Conservation (phyloP, 2,329 filamentous ascomycete species). For the Penicillium sp. region DNA sequence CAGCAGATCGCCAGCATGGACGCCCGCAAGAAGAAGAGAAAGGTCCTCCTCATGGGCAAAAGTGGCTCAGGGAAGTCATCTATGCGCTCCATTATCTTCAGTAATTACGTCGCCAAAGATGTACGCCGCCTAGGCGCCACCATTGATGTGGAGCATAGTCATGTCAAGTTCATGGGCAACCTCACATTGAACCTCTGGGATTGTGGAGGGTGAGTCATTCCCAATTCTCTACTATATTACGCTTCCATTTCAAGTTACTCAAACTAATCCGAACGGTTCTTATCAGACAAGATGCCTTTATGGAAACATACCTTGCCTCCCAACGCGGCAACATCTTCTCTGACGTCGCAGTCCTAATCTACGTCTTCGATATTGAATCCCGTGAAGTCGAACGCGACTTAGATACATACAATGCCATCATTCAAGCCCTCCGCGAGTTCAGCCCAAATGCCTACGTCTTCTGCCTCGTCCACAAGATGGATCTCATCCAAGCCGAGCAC, state of each 20-base stretch:
- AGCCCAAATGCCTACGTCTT: slow-evolving; percentile 82
- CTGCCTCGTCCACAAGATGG: slow-evolving; percentile 98
- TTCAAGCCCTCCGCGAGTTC: slow-evolving; percentile 83
- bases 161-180: slow-evolving; percentile 98
- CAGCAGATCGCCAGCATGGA: slow-evolving; percentile 37
- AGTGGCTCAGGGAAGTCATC: slow-evolving; percentile 96
- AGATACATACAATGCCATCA: slow-evolving; percentile 86
- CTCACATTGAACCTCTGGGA: slow-evolving; percentile 98
- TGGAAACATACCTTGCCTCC: slow-evolving; percentile 95
- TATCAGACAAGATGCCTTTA: slow-evolving; percentile 88
- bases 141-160: slow-evolving; percentile 96
- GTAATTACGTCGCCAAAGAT: slow-evolving; percentile 96
- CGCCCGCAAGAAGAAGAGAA: slow-evolving; percentile 70
- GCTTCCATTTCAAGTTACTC: not conserved
- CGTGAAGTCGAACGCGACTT: slow-evolving; percentile 92
- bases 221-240: not conserved
- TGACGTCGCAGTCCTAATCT: slow-evolving; percentile 94
- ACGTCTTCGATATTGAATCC: slow-evolving; percentile 98
- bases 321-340: slow-evolving; percentile 96
- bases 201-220: slow-evolving; percentile 73
- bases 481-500: slow-evolving; percentile 78
- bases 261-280: not conserved
- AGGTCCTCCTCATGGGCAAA: slow-evolving; percentile 89
- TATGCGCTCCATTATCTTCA: slow-evolving; percentile 98
- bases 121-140: slow-evolving; percentile 90